Evolutionary conservation across 805 yeast species (phyloP), one percentile per base, ranked within the genome.

Genomic region (Isabelozyma rhagii): DNA sequence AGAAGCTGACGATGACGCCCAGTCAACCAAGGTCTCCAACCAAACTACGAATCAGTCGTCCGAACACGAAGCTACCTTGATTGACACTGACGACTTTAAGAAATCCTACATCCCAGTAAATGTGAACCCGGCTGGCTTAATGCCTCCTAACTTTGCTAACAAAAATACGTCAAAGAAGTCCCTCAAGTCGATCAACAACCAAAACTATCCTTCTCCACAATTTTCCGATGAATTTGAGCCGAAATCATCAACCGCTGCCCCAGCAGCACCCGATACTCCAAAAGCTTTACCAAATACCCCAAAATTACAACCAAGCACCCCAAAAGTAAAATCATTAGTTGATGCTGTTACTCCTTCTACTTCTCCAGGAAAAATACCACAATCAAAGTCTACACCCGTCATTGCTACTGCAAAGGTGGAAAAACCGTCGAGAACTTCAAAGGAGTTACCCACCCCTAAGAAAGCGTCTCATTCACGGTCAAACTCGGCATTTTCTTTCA

Each of bases 61-160:
- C 14, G 63, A 61, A 21, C 61, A 62, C 40, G 68, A 64, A 15
- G 66, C 60, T 21, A 64, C 69, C 8, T 53, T 64, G 40, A 56
- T 59, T 14, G 67, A 63, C 25, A 60, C 58, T n/a, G 43, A 43
- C 5, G 43, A 31, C n/a, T 31, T 31, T 8, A 31, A 31, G 10
- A 31, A 31, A 17, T 1, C 38, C 17, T 17, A n/a, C 25, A 21
- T 42, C 46, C 25, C 36, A 15, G 43, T 45, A n/a, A 45, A 41
- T 17, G 36, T 41, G 44, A 43, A 25, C 25, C 39, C 28, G 21
- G 14, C 42, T 5, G 21, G 29, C 14, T 14, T 39, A 15, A 4
- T 39, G 41, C 17, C 41, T 39, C 41, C 41, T 39, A 39, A 39
- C 14, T 39, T 39, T n/a, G 41, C 14, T 13, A 39, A 39, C 14